Evolutionary conservation across 306 rosid species (phyloP).

Genomic region (Mimosa bimucronata): DNA sequence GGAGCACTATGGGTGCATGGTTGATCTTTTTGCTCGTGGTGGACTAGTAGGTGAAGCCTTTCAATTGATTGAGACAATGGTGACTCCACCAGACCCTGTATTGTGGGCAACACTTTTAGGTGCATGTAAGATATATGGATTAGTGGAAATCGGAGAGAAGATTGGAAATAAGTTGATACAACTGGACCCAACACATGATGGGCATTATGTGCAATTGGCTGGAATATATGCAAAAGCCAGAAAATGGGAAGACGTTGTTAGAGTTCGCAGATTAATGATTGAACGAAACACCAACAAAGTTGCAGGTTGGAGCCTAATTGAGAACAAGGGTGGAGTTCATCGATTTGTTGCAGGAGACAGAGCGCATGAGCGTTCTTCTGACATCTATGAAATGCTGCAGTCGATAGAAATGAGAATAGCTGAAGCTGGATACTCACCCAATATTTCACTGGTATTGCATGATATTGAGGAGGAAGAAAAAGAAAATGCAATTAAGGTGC

Average conservation of each 20-base stretch:
- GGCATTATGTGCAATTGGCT: conserved; percentile 80
- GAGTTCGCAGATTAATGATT: conserved; percentile 66
- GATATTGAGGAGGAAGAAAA: conserved; percentile 60
- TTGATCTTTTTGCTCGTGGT: conserved; percentile 72
- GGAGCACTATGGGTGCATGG: conserved; percentile 95
- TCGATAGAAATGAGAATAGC: conserved; percentile 48
- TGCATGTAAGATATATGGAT: conserved; percentile 74
- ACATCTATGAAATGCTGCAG: conserved; percentile 67
- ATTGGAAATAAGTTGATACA: conserved; percentile 71
- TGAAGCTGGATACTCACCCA: conserved; percentile 57
- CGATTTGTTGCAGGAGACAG: conserved; percentile 73
- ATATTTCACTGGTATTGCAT: conserved; percentile 47
- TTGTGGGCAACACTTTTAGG: conserved; percentile 76
- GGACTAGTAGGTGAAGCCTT: conserved; percentile 70
- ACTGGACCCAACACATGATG: conserved; percentile 75
- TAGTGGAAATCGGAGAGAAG: conserved; percentile 64
- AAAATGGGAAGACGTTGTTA: conserved; percentile 81
- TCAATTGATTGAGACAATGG: conserved; percentile 58
- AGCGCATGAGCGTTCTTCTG: conserved; percentile 54
- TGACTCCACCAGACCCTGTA: conserved; percentile 60
- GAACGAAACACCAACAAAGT: conserved; percentile 54
- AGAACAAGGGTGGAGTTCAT: conserved; percentile 70
- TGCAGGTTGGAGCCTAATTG: conserved; percentile 87
- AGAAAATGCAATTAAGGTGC: conserved; percentile 49
- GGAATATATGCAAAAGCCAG: conserved; percentile 71